Percentiles rank a stretch among this genome's conserved stretches.
Conservation (phyloP, 768 basidiomycete species). For the Boletellus ananas region DNA sequence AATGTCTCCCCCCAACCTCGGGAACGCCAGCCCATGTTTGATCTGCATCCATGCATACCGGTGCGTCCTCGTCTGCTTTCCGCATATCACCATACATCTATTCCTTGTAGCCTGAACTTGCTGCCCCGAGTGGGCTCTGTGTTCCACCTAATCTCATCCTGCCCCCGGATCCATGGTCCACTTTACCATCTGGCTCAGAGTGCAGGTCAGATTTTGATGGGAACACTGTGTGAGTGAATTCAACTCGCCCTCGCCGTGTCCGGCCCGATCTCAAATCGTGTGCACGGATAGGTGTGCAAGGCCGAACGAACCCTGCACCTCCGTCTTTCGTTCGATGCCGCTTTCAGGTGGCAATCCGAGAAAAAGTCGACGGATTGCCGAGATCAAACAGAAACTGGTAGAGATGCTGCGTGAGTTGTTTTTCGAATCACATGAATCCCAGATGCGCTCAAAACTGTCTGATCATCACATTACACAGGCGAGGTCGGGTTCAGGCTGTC, state of each 20-base stretch:
- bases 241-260: not conserved
- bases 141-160: not conserved
- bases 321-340: not conserved
- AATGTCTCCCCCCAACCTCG: not conserved
- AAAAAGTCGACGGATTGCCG: not conserved
- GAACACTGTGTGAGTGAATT: not conserved
- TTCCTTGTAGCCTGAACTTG: not conserved
- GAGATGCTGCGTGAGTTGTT: slow-evolving; percentile 9
- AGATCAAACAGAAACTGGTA: slow-evolving; percentile 2
- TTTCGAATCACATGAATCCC: no score
- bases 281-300: not conserved
- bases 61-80: not conserved
- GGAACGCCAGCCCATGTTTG: not conserved
- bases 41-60: not conserved
- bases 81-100: not conserved
- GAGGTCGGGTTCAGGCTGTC: slow-evolving; percentile 3
- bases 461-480: not conserved
- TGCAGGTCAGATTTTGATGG: no score
- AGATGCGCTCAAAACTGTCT: fast-evolving
- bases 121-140: not conserved
- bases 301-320: not conserved
- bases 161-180: not conserved
- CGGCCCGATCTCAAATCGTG: not conserved
- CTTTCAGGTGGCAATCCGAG: not conserved
- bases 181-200: not conserved